A percentile compares a stretch with the other conserved stretches of the same genome.
phyloP scores from a whole-genome alignment of 2,329 filamentous ascomycete species.

The Taxawa tesnikishii region DNA sequence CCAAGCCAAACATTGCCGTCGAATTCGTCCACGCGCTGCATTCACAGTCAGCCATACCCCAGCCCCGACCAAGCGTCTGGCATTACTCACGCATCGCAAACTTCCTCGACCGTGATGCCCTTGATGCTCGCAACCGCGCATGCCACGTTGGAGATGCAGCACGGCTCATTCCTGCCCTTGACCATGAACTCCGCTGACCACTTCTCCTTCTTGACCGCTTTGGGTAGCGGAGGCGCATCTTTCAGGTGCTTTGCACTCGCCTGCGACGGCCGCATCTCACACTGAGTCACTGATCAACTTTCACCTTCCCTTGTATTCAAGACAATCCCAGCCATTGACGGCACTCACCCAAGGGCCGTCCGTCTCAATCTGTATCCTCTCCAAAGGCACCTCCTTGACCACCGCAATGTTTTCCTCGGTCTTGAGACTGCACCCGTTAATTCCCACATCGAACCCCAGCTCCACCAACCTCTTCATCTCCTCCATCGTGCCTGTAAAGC shows the following conservation, averaged over 20 bases:
- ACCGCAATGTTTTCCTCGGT: slow-evolving; percentile 82
- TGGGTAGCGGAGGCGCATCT: slow-evolving; percentile 60
- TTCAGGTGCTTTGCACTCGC: slow-evolving; percentile 65
- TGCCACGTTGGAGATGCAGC: slow-evolving; percentile 75
- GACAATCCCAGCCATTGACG: no score
- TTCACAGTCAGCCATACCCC: slow-evolving; percentile 1
- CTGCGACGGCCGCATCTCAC: slow-evolving; percentile 82
- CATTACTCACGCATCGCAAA: slow-evolving; percentile 59
- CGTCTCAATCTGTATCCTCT: slow-evolving; percentile 83
- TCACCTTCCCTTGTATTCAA: background rate
- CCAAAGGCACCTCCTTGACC: slow-evolving; percentile 64
- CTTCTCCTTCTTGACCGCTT: slow-evolving; percentile 89
- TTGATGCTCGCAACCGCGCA: slow-evolving; percentile 81
- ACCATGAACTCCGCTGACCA: slow-evolving; percentile 81
- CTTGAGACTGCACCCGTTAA: slow-evolving; percentile 95
- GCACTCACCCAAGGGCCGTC: slow-evolving; percentile 68
- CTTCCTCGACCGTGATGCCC: slow-evolving; percentile 62
- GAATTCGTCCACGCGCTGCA: slow-evolving; percentile 66
- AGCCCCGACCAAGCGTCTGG: slow-evolving; percentile 1
- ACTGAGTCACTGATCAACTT: slow-evolving; percentile 26
- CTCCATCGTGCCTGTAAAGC: slow-evolving; percentile 77
- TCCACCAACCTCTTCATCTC: slow-evolving; percentile 74
- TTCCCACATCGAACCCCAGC: slow-evolving; percentile 77
- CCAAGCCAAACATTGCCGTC: slow-evolving; percentile 63
- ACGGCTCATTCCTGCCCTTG: slow-evolving; percentile 90